These are phyloP conservation scores for Leucoagaricus sp. DNA, from an alignment of 1,284 basidiomycete species.

Conservation along the genomic window DNA sequence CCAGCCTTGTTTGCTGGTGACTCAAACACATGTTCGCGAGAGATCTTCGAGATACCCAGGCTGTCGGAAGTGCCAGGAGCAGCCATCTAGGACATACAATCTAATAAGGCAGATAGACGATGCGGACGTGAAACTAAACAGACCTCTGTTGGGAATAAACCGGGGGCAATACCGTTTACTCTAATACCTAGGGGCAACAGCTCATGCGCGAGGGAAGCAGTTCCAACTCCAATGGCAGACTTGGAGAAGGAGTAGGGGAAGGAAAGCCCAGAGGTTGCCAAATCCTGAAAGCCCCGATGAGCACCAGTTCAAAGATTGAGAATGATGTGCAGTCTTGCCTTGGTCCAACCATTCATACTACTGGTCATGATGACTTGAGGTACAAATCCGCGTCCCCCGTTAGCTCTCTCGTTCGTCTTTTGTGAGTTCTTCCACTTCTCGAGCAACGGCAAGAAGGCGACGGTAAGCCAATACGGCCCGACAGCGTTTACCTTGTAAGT, in stretches of 20 bases:
- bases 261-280: slow-evolving; percentile 38
- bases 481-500: slow-evolving; percentile 43
- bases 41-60: slow-evolving; percentile 31
- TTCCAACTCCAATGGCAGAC: slow-evolving; percentile 51
- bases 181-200: slow-evolving; percentile 51
- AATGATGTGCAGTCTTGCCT: slow-evolving; percentile 27
- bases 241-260: slow-evolving; percentile 54
- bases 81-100: slow-evolving; percentile 26
- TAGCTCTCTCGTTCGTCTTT: slow-evolving; percentile 15
- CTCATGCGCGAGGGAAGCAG: slow-evolving; percentile 50
- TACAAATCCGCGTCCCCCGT: slow-evolving; percentile 36
- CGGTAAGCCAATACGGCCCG: slow-evolving; percentile 52
- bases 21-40: slow-evolving; percentile 27
- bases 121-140: not conserved
- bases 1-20: slow-evolving; percentile 37
- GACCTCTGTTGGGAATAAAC: slow-evolving; percentile 35
- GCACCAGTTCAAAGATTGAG: too few relatives aligned
- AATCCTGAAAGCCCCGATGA: slow-evolving; percentile 32
- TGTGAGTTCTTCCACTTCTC: slow-evolving; percentile 44
- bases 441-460: slow-evolving; percentile 51
- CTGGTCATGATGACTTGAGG: slow-evolving; percentile 54
- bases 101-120: not conserved
- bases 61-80: slow-evolving; percentile 24
- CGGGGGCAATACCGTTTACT: slow-evolving; percentile 59
- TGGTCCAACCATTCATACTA: slow-evolving; percentile 57